phyloP scores from a whole-genome alignment of 345 rosid genomes.

The Nasturtium officinale region DNA sequence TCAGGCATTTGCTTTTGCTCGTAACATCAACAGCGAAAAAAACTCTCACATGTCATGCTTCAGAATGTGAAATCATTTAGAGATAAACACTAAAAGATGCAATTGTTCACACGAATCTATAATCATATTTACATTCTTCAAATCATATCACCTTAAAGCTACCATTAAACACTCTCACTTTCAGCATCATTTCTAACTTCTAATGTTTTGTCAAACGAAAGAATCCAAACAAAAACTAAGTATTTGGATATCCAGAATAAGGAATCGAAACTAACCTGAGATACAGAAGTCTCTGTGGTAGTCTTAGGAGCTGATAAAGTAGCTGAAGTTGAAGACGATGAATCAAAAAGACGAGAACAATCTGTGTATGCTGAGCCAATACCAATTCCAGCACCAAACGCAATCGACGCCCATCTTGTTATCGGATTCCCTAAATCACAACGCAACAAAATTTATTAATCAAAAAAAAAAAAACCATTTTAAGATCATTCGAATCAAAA shows the following conservation, averaged over 20 bases:
- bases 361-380: constrained; percentile 89
- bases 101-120: not conserved
- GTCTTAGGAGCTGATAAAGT: constrained; percentile 47
- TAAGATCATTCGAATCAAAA: not conserved
- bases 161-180: not conserved
- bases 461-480: not conserved
- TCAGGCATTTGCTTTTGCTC: not conserved
- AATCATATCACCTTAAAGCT: not conserved
- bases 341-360: constrained; percentile 65
- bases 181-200: not conserved
- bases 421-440: constrained; percentile 68
- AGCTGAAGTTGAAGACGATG: constrained; percentile 50
- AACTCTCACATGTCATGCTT: constrained; percentile 1
- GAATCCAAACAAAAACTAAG: not conserved
- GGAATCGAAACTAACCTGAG: constrained; percentile 49
- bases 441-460: not conserved
- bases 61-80: not conserved
- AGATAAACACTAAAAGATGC: not conserved
- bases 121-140: not conserved
- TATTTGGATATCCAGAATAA: not conserved
- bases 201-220: not conserved
- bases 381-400: constrained; percentile 93
- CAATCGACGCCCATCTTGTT: constrained; percentile 84
- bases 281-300: constrained; percentile 46
- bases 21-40: not conserved